These are phyloP conservation scores for Nicotiana otophora DNA, from an alignment of 257 asterid species.

Conservation along the genomic window DNA sequence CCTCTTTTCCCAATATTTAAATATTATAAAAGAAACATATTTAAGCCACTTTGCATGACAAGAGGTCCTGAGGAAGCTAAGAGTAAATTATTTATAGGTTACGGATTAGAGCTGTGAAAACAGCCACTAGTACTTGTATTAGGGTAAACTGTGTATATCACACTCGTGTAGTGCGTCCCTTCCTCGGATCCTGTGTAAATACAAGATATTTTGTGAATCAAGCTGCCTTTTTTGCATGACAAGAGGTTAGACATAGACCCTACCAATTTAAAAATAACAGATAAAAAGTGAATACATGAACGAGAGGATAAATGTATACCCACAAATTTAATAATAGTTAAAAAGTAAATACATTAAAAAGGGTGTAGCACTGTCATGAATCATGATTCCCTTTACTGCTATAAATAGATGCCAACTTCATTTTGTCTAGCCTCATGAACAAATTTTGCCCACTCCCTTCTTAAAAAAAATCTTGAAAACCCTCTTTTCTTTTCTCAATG, in stretches of 20 bases:
- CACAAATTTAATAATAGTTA: background rate
- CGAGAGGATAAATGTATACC: background rate
- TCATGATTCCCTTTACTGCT: background rate
- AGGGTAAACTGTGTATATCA: too few relatives aligned
- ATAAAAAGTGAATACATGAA: background rate
- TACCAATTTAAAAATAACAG: too few relatives aligned
- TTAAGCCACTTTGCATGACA: background rate
- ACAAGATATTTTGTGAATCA: too few relatives aligned
- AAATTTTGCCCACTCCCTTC: background rate
- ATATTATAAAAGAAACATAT: background rate
- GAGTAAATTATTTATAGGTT: too few relatives aligned
- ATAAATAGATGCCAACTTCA: conserved; percentile 6
- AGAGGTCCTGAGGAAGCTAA: too few relatives aligned
- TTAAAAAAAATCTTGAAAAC: background rate
- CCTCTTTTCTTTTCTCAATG: background rate
- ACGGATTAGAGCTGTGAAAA: too few relatives aligned
- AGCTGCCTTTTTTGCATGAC: background rate
- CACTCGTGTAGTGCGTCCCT: too few relatives aligned
- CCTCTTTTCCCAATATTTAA: background rate
- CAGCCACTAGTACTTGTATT: too few relatives aligned
- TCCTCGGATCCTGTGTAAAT: too few relatives aligned
- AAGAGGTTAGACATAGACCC: background rate
- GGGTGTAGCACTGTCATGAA: background rate
- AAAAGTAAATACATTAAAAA: background rate
- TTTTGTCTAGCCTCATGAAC: background rate